Base-by-base conservation (phyloP, 2,329 filamentous ascomycete species). In the Cladorrhinum sp. region DNA sequence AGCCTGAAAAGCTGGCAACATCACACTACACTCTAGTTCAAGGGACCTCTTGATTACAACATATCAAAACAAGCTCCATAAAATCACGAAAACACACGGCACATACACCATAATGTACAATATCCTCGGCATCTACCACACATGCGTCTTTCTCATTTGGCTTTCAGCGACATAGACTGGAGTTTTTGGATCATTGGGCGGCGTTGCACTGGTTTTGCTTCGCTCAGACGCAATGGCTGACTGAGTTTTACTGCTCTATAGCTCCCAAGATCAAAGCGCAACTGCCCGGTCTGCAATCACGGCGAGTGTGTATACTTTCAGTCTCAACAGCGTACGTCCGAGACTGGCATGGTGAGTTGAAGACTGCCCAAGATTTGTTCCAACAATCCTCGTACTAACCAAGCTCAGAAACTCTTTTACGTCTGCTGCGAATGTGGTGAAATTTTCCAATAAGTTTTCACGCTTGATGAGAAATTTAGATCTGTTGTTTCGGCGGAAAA, bases 271-370 rank as follows among this genome's bases (percentile, higher is more conserved):
- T 88, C 92, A 70, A 91, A 92, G 74, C 92, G 90, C 77, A 83
- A 84, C 62, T 99, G 95, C 78, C 92, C 92, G 56, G 84, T 81
- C 68, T 99, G 96, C 81, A 83, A 85, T 67, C 90, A 95, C 75
- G 86, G 87, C 68, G 93, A 98, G 78, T 92, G 93, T 50, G 96
- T 99, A 62, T 99, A 96, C 79, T 99, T 99, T 81, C 95, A 99
- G 79, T 97, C 93, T 64, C 95, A 99, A 75, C 93, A 98, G 80
- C 90, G 95, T 77, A 96, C 90, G 68, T 91, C 92, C 53, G 93
- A 98, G 76, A 99, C 95, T 50, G 95, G 95, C 79, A 99, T 99
- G 95, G 95, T 98, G 77, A 82, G 41, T 45, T 22, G 90, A 71
- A 45, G 50, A 36, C 16, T 36, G 3, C 57, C 50, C 20, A 10